Conservation (phyloP, 2,329 filamentous ascomycete genomes). For the Zelopaecilomyces penicillatus region DNA sequence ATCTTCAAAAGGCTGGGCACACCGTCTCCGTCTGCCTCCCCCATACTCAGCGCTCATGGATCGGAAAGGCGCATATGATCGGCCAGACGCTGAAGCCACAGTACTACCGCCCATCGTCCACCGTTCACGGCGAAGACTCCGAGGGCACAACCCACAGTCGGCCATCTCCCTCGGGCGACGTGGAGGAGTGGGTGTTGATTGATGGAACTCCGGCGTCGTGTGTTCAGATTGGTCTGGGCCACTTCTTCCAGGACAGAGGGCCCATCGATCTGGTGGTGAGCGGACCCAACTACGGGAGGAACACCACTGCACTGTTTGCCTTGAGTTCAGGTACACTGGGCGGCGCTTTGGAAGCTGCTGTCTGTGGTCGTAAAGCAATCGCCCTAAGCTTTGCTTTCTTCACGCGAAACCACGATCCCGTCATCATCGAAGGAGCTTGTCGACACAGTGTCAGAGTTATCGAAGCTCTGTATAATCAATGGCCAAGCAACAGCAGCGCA, state of each 20-base stretch:
- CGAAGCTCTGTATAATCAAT: constrained; percentile 68
- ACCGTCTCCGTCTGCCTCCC: constrained; percentile 87
- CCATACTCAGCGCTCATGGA: constrained; percentile 90
- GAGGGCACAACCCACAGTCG: constrained; percentile 58
- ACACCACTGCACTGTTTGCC: constrained; percentile 72
- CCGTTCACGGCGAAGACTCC: constrained; percentile 31
- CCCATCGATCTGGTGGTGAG: constrained; percentile 70
- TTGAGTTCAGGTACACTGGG: constrained; percentile 71
- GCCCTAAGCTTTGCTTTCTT: constrained; percentile 90
- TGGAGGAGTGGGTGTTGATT: constrained; percentile 73
- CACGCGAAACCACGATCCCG: constrained; percentile 71
- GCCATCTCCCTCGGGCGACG: constrained; percentile 44
- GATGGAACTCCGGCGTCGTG: constrained; percentile 76
- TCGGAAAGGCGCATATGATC: constrained; percentile 95
- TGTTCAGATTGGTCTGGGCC: constrained; percentile 73
- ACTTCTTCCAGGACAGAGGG: constrained; percentile 65
- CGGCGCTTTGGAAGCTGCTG: constrained; percentile 67
- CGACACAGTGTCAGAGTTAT: constrained; percentile 67
- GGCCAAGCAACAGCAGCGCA: constrained; percentile 55
- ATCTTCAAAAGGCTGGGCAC: constrained; percentile 68
- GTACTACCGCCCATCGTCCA: constrained; percentile 63
- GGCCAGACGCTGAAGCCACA: constrained; percentile 76
- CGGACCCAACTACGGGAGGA: constrained; percentile 76
- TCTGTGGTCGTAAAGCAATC: constrained; percentile 62
- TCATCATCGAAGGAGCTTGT: constrained; percentile 70